These are phyloP conservation scores for Taiozyma sp. DNA, from an alignment of 1,139 yeast genomes.

Conservation along the genomic window DNA sequence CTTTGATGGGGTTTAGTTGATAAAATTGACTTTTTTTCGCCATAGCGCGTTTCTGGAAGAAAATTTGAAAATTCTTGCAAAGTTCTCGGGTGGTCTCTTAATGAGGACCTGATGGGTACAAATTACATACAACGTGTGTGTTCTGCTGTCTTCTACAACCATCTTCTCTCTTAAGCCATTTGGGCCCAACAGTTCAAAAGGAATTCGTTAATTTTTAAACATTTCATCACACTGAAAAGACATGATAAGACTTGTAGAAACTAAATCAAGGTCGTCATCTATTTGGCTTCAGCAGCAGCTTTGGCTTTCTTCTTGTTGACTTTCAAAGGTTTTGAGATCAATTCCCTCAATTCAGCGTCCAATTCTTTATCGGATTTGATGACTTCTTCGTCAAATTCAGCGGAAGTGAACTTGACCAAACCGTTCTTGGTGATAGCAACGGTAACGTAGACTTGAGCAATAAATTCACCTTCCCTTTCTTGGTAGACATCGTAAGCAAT, in stretches of 20 bases:
- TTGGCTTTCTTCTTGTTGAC: conserved; percentile 49
- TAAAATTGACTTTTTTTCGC: neutral
- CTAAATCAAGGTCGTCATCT: neutral
- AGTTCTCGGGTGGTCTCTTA: neutral
- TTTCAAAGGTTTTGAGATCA: conserved; percentile 53
- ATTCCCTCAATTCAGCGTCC: conserved; percentile 41
- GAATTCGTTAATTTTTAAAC: neutral
- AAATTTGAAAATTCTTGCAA: neutral
- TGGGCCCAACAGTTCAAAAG: neutral
- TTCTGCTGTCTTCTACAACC: neutral
- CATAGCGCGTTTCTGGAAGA: neutral
- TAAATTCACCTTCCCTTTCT: conserved; percentile 62
- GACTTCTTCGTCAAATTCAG: conserved; percentile 41
- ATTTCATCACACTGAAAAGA: neutral
- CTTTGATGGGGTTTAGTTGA: neutral
- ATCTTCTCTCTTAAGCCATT: neutral
- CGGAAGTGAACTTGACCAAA: conserved; percentile 56
- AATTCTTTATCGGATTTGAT: conserved; percentile 57
- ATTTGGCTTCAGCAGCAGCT: conserved; percentile 10
- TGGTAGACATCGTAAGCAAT: conserved; percentile 65
- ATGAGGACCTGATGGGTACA: neutral
- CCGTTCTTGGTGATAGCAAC: conserved; percentile 74
- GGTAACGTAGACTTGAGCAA: conserved; percentile 75
- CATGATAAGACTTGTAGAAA: neutral
- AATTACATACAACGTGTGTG: neutral